Evolutionary conservation across 208 protist species (phyloP).

Genomic region (Crithidia brevicula): DNA sequence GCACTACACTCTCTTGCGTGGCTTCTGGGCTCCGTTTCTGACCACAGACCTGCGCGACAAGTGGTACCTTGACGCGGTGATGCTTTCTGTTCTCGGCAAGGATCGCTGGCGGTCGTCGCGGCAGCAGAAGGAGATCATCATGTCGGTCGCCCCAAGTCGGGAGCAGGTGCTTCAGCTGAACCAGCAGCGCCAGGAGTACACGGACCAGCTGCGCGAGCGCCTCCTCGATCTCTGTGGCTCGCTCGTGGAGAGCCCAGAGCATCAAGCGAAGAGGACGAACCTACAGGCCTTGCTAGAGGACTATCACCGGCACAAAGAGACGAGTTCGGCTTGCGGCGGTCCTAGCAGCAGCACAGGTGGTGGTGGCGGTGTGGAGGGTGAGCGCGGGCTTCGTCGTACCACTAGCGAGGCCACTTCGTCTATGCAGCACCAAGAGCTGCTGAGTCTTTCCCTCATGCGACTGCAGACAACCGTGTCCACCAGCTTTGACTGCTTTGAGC

Average conservation of each 20-base stretch:
- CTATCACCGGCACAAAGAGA: slow-evolving; percentile 4
- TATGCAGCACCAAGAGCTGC: slow-evolving; percentile 16
- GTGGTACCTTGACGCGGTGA: slow-evolving; percentile 57
- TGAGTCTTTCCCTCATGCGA: slow-evolving; percentile 38
- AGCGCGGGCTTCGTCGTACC: neutral
- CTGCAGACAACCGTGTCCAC: slow-evolving; percentile 33
- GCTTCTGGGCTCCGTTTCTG: slow-evolving; percentile 40
- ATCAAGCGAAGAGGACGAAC: slow-evolving; percentile 1
- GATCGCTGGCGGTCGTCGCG: slow-evolving; percentile 37
- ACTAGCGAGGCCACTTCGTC: neutral
- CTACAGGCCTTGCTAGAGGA: slow-evolving; percentile 12
- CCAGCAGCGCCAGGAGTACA: slow-evolving; percentile 35
- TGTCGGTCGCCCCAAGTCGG: slow-evolving; percentile 26
- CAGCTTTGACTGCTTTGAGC: slow-evolving; percentile 55
- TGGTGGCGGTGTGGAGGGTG: neutral
- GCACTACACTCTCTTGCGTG: slow-evolving; percentile 31
- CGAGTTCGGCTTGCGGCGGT: neutral
- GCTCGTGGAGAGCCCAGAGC: slow-evolving; percentile 9
- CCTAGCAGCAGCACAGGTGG: neutral
- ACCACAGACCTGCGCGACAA: slow-evolving; percentile 28
- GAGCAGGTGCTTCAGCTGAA: slow-evolving; percentile 35
- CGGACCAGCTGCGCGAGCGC: slow-evolving; percentile 40
- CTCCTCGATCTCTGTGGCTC: slow-evolving; percentile 40
- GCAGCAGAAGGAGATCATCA: slow-evolving; percentile 22
- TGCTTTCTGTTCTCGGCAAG: slow-evolving; percentile 46